phyloP scores from a whole-genome alignment of 108 stramenopile genomes.

The Cyclotella distinguenda region DNA sequence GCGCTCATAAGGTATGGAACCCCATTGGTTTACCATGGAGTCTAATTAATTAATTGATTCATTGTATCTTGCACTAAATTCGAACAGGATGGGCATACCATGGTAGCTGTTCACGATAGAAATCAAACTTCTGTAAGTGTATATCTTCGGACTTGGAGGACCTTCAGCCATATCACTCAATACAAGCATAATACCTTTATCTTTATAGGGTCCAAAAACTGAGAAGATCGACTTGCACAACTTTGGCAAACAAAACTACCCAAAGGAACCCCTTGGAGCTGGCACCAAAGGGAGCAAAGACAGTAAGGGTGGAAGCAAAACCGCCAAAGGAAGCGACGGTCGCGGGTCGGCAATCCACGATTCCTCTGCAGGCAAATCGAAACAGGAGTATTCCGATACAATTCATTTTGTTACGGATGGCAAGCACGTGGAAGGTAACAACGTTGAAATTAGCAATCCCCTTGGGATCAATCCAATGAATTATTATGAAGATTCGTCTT shows the following conservation, averaged over 20 bases:
- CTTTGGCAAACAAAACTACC: not conserved
- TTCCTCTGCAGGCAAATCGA: slow-evolving; percentile 7
- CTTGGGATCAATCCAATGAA: not conserved
- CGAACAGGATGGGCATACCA: not conserved
- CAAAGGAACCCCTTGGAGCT: too few relatives aligned
- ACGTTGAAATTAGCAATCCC: too few relatives aligned
- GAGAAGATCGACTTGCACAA: not conserved
- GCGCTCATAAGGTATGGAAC: too few relatives aligned
- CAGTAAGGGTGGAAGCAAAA: not conserved
- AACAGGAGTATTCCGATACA: not conserved
- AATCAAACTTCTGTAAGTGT: too few relatives aligned
- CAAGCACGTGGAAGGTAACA: not conserved
- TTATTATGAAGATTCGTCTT: not conserved
- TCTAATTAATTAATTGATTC: too few relatives aligned
- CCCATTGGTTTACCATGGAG: too few relatives aligned
- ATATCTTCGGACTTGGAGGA: too few relatives aligned
- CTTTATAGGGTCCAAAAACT: not conserved
- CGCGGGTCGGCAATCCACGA: too few relatives aligned
- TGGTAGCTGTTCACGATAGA: too few relatives aligned
- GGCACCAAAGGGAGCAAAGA: too few relatives aligned
- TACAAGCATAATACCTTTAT: too few relatives aligned
- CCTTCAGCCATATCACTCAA: too few relatives aligned
- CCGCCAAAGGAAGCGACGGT: not conserved
- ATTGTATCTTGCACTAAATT: not conserved
- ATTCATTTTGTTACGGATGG: not conserved